Percentiles rank a stretch among this genome's conserved stretches.
Conservation (phyloP, 345 rosid genomes). For the Erucastrum elatum region DNA sequence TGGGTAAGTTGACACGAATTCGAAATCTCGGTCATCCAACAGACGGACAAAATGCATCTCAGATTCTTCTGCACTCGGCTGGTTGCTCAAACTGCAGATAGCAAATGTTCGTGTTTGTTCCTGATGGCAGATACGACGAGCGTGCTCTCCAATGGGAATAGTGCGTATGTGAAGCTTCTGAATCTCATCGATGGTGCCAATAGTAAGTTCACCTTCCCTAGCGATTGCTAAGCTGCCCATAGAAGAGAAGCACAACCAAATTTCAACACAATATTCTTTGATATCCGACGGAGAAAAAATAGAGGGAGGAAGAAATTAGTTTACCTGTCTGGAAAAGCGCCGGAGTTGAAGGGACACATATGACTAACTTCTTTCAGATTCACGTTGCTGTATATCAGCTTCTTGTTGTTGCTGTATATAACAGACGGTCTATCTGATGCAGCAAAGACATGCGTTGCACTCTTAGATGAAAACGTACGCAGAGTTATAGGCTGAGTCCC, state of each 20-base stretch:
- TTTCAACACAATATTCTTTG: conserved; percentile 12
- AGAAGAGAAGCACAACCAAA: conserved; percentile 23
- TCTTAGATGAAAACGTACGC: conserved; percentile 89
- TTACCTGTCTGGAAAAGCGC: conserved; percentile 97
- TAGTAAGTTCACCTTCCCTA: conserved; percentile 89
- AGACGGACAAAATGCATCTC: conserved; percentile 80
- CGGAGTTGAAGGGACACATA: conserved; percentile 93
- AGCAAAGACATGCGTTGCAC: conserved; percentile 81
- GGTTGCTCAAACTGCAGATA: conserved; percentile 73
- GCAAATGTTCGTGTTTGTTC: conserved; percentile 93
- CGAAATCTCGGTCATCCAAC: conserved; percentile 85
- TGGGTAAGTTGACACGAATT: conserved; percentile 70
- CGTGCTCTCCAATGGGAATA: conserved; percentile 91
- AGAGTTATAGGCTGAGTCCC: conserved; percentile 95
- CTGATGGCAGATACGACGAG: conserved; percentile 91
- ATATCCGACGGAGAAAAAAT: background rate
- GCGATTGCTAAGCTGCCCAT: conserved; percentile 84
- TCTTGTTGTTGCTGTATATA: conserved; percentile 91
- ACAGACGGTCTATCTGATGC: conserved; percentile 95
- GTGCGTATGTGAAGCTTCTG: conserved; percentile 99
- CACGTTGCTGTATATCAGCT: conserved; percentile 91
- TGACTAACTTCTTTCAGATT: conserved; percentile 95
- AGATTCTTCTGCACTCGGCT: conserved; percentile 68
- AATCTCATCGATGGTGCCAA: conserved; percentile 93
- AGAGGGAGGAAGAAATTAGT: background rate